These are phyloP conservation scores for Boletus reticuloceps DNA, from an alignment of 768 basidiomycete species.

Conservation along the genomic window DNA sequence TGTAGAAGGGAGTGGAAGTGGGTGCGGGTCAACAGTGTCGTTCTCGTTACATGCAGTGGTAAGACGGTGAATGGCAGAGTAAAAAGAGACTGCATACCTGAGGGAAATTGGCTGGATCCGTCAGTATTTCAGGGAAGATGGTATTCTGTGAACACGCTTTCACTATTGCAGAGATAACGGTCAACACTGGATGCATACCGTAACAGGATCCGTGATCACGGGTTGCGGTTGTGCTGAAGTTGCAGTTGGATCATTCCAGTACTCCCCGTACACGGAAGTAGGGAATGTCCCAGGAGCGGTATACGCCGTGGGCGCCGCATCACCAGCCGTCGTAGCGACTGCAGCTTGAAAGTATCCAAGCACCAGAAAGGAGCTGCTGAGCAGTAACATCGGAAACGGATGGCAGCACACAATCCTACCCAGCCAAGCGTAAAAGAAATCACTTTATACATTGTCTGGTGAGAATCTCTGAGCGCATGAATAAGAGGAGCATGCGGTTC, in stretches of 20 bases:
- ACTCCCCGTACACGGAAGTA: conserved; percentile 49
- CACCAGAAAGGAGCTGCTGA: too few species aligned
- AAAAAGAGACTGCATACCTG: conserved; percentile 22
- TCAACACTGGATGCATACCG: conserved; percentile 36
- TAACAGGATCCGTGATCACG: conserved; percentile 64
- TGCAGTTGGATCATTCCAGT: conserved; percentile 50
- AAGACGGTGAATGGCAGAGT: not conserved
- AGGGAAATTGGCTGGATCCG: conserved; percentile 36
- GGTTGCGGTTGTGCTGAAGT: conserved; percentile 70
- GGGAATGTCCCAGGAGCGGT: conserved; percentile 61
- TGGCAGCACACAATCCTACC: too few species aligned
- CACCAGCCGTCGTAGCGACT: not conserved
- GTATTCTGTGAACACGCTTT: conserved; percentile 38
- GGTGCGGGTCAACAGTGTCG: conserved; percentile 43
- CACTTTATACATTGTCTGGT: not conserved
- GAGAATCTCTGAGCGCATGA: not conserved
- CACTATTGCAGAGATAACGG: not conserved
- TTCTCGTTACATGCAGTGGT: conserved; percentile 22
- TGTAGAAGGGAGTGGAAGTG: conserved; percentile 35
- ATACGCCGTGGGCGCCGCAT: conserved; percentile 35
- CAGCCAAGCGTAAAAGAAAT: too few species aligned
- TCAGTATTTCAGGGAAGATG: conserved; percentile 42
- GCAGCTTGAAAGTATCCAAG: not conserved
- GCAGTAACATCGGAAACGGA: too few species aligned
- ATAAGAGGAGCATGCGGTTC: not conserved